A percentile compares a stretch with the other conserved stretches of the same genome.
Evolutionary conservation across 257 asterid genomes (phyloP).

Genomic region (Voacanga thouarsii): DNA sequence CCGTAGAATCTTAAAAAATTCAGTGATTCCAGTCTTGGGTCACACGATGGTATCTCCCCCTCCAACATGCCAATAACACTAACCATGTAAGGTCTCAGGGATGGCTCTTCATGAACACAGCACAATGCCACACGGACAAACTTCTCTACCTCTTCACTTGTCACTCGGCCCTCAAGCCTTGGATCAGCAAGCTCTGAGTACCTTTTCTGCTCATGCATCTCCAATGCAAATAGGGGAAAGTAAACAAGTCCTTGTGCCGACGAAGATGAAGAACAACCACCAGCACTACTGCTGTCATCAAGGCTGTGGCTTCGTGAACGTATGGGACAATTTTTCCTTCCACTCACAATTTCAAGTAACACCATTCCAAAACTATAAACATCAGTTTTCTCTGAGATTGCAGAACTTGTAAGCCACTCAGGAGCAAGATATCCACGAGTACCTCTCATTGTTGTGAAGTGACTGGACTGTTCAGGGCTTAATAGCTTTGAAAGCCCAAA

Average conservation of each 20-base stretch:
- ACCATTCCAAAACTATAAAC: constrained; percentile 80
- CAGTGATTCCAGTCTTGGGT: constrained; percentile 49
- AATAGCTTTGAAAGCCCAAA: constrained; percentile 78
- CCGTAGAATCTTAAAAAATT: constrained; percentile 69
- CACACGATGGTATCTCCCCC: constrained; percentile 40
- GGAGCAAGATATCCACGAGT: constrained; percentile 86
- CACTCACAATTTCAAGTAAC: constrained; percentile 67
- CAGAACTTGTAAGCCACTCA: constrained; percentile 75
- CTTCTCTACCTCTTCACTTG: constrained; percentile 53
- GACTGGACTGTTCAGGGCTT: constrained; percentile 48
- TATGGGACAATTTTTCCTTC: constrained; percentile 58
- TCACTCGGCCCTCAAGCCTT: constrained; percentile 42
- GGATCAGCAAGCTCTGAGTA: constrained; percentile 66
- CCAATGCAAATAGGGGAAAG: constrained; percentile 60
- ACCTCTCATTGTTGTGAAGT: constrained; percentile 81
- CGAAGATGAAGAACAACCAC: constrained; percentile 19
- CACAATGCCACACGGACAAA: constrained; percentile 62
- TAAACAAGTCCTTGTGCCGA: constrained; percentile 29
- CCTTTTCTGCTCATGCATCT: constrained; percentile 63
- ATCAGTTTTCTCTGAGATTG: constrained; percentile 69
- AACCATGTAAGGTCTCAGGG: constrained; percentile 60
- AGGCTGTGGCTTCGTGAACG: constrained; percentile 34
- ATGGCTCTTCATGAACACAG: constrained; percentile 77
- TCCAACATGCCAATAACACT: constrained; percentile 67
- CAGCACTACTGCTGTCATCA: constrained; percentile 19